These are phyloP conservation scores for Dendrocalamus sinicus DNA, from an alignment of 176 grass and related monocot species.

Conservation along the genomic window DNA sequence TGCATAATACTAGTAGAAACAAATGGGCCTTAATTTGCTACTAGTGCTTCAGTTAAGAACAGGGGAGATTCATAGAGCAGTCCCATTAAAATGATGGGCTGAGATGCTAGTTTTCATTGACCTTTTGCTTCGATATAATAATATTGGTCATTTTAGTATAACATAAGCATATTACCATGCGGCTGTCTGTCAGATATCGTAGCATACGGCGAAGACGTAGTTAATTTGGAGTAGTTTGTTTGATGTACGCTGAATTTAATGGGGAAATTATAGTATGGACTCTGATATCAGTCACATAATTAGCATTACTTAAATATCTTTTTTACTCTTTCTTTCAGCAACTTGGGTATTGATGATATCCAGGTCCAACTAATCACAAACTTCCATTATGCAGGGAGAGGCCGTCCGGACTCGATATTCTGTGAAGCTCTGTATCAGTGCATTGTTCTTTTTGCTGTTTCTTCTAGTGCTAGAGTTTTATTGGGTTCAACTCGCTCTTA, in stretches of 20 bases:
- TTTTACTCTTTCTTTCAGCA: background rate
- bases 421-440: too few species aligned
- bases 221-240: conserved; percentile 1
- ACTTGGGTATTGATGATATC: background rate
- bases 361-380: background rate
- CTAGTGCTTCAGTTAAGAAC: conserved; percentile 1
- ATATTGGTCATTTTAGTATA: too few species aligned
- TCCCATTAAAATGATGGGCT: background rate
- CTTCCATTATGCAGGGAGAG: conserved; percentile 7
- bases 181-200: background rate
- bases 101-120: background rate
- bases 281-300: background rate
- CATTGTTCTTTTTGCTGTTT: background rate
- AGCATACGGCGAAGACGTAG: background rate
- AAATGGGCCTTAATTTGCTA: background rate
- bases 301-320: background rate
- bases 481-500: background rate
- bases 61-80: background rate
- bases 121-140: background rate
- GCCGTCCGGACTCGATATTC: background rate
- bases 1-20: background rate
- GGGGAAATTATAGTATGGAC: background rate
- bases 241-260: conserved; percentile 7
- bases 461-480: background rate
- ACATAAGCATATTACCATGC: background rate